A percentile compares a stretch with the other conserved stretches of the same genome.
Evolutionary conservation across 2,329 filamentous ascomycete species (phyloP).

Genomic region (Knufia fluminis): DNA sequence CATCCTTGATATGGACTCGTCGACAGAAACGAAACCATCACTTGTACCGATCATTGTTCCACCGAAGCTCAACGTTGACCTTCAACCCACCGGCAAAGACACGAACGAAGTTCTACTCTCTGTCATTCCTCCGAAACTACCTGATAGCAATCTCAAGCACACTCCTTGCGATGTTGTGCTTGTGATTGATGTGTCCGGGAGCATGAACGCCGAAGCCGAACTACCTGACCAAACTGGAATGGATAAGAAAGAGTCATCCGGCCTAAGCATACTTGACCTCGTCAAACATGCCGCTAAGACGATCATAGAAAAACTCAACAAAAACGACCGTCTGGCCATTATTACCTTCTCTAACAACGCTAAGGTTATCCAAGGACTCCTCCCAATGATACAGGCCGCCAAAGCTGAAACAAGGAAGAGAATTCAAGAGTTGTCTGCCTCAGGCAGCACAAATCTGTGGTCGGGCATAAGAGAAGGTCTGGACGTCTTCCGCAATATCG

Average conservation of each 20-base stretch:
- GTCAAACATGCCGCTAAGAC: conserved; percentile 52
- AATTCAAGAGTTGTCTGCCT: conserved; percentile 36
- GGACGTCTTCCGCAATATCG: conserved; percentile 34
- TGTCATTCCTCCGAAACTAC: conserved; percentile 19
- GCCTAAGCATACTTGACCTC: conserved; percentile 49
- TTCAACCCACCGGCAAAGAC: conserved; percentile 15
- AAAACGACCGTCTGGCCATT: conserved; percentile 48
- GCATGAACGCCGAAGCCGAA: conserved; percentile 44
- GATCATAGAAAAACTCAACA: conserved; percentile 48
- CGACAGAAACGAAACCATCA: not conserved
- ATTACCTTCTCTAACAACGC: conserved; percentile 44
- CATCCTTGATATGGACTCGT: not conserved
- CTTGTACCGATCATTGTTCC: too few species aligned
- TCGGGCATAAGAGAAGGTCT: conserved; percentile 46
- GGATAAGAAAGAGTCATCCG: conserved; percentile 36
- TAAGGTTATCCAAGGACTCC: conserved; percentile 38
- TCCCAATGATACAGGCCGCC: conserved; percentile 38
- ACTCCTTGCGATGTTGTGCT: conserved; percentile 52
- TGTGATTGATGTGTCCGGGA: conserved; percentile 52
- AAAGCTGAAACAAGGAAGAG: conserved; percentile 37
- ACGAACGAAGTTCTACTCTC: conserved; percentile 20
- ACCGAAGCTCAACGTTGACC: conserved; percentile 3
- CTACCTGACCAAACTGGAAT: conserved; percentile 31
- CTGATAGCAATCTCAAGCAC: conserved; percentile 19
- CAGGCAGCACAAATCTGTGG: conserved; percentile 48